Conservation (phyloP, 306 rosid genomes). For the Cyclanthera cordifolia region DNA sequence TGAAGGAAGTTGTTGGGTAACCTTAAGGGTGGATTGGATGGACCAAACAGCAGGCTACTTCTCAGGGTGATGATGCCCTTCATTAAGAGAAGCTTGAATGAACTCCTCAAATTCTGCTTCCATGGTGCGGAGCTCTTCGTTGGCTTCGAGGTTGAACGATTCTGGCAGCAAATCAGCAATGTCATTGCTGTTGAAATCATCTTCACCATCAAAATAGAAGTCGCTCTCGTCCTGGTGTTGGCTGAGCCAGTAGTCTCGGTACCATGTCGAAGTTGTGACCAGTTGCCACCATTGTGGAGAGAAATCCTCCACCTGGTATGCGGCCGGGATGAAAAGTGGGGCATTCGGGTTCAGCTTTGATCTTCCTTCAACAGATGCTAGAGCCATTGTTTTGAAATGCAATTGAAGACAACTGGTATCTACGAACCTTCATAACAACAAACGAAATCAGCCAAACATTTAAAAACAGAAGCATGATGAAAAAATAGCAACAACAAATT, state of each 20-base stretch:
- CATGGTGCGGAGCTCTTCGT: conserved; percentile 34
- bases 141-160: conserved; percentile 52
- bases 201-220: conserved; percentile 24
- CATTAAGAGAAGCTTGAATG: conserved; percentile 31
- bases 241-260: conserved; percentile 71
- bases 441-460: conserved; percentile 1
- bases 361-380: conserved; percentile 33
- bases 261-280: conserved; percentile 74
- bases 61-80: conserved; percentile 20
- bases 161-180: conserved; percentile 53
- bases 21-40: not conserved
- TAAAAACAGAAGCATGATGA: not conserved
- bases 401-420: not conserved
- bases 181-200: conserved; percentile 22
- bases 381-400: conserved; percentile 6
- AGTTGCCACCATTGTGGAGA: conserved; percentile 93
- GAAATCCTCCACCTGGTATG: conserved; percentile 78
- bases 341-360: conserved; percentile 74
- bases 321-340: conserved; percentile 70
- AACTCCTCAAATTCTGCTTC: conserved; percentile 76
- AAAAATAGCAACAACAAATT: not conserved
- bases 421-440: not conserved
- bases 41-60: not conserved
- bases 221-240: conserved; percentile 49
- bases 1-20: not conserved